A percentile compares a stretch with the other conserved stretches of the same genome.
phyloP scores from a whole-genome alignment of 768 basidiomycete species.

The Lactarius hatsudake region DNA sequence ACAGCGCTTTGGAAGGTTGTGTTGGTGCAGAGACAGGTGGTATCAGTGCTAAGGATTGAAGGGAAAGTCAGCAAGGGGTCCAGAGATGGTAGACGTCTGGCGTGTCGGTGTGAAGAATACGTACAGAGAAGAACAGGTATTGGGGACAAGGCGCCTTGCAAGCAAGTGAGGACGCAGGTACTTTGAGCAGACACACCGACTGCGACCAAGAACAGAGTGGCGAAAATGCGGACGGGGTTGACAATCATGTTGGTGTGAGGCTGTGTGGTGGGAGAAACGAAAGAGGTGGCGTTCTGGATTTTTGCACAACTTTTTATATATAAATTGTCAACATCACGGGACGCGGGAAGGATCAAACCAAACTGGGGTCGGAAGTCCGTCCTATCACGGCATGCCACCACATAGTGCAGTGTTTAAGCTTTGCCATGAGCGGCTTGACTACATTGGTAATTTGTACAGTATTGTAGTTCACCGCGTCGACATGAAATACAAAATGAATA shows the following conservation, averaged over 20 bases:
- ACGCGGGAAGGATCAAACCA: neutral
- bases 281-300: too few species aligned
- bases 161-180: constrained; percentile 3
- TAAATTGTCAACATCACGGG: neutral
- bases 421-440: neutral
- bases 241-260: neutral
- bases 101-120: neutral
- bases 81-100: too few species aligned
- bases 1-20: constrained; percentile 38
- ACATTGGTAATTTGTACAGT: neutral
- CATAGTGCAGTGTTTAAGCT: neutral
- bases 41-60: constrained; percentile 35
- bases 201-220: neutral
- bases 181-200: constrained; percentile 16
- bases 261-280: neutral
- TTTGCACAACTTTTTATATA: neutral
- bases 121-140: constrained; percentile 7
- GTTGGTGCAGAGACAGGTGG: constrained; percentile 42
- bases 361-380: neutral
- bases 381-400: neutral
- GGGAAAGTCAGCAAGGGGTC: constrained; percentile 1
- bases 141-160: neutral
- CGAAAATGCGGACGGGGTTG: constrained; percentile 2
- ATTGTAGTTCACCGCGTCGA: too few species aligned
- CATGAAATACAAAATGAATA: neutral